A percentile compares a stretch with the other conserved stretches of the same genome.
phyloP scores from a whole-genome alignment of 495 filamentous ascomycete genomes.

The Trichoderma orchidacearum region DNA sequence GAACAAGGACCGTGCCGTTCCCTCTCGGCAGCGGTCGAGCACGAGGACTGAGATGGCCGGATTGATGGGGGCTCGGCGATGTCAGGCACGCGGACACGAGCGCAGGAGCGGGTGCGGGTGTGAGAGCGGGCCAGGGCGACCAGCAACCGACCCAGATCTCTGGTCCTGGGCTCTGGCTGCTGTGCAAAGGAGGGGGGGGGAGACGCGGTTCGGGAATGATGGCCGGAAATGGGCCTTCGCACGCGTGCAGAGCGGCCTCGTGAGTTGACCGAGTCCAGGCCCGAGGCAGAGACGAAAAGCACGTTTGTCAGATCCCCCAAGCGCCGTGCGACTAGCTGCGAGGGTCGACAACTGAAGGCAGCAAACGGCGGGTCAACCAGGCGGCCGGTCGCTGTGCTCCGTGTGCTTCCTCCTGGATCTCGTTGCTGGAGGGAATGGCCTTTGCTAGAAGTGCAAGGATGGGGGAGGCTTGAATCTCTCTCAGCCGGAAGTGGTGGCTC shows the following conservation, averaged over 20 bases:
- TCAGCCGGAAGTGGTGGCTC: neutral
- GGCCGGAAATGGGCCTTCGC: neutral
- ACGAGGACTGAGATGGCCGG: neutral
- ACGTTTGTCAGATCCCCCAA: neutral
- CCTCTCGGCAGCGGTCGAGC: neutral
- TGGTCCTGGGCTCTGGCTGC: too few relatives aligned
- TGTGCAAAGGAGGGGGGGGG: neutral
- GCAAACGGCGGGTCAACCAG: neutral
- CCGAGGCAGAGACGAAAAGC: neutral
- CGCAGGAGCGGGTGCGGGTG: neutral
- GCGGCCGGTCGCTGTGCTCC: neutral
- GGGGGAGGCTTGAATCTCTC: too few relatives aligned
- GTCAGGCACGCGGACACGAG: neutral
- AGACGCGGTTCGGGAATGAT: neutral
- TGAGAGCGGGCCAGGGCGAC: constrained; percentile 2
- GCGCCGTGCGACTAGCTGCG: neutral
- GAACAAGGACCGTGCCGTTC: neutral
- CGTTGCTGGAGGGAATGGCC: neutral
- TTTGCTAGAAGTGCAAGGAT: neutral
- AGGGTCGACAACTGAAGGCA: neutral
- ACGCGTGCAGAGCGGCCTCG: neutral
- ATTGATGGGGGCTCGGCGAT: neutral
- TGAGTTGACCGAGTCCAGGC: neutral
- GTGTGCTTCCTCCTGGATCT: neutral
- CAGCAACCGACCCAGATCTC: neutral